Evolutionary conservation across 2,329 filamentous ascomycete species (phyloP).

Genomic region (Xylaria sp.): DNA sequence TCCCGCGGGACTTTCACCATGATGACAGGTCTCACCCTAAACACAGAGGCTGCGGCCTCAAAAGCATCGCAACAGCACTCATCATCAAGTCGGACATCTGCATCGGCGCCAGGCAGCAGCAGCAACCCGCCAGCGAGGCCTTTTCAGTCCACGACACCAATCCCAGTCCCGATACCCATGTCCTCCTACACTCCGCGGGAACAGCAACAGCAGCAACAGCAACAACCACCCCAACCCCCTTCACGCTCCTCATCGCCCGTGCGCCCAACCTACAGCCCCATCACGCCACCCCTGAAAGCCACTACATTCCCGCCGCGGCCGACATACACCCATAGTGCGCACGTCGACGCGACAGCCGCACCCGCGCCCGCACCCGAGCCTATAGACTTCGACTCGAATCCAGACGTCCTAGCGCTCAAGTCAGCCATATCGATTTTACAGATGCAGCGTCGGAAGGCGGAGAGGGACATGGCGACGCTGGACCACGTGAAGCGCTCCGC

Average conservation of each 20-base stretch:
- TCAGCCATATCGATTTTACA: slow-evolving; percentile 88
- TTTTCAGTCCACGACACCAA: slow-evolving; percentile 38
- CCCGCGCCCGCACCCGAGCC: slow-evolving; percentile 59
- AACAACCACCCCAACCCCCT: slow-evolving; percentile 17
- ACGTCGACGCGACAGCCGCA: slow-evolving; percentile 37
- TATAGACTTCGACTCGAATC: slow-evolving; percentile 73
- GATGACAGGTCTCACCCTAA: slow-evolving; percentile 49
- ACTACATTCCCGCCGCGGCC: slow-evolving; percentile 49
- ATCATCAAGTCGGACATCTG: slow-evolving; percentile 12
- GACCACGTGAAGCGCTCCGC: slow-evolving; percentile 77
- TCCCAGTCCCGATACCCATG: slow-evolving; percentile 37
- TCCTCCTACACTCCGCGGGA: slow-evolving; percentile 32
- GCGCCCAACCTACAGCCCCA: slow-evolving; percentile 65
- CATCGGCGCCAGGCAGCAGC: slow-evolving; percentile 15
- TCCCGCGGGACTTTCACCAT: slow-evolving; percentile 32
- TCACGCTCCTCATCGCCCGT: slow-evolving; percentile 57
- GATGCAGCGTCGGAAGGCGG: slow-evolving; percentile 82
- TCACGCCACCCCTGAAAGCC: slow-evolving; percentile 62
- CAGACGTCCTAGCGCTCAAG: slow-evolving; percentile 87
- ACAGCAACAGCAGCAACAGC: slow-evolving; percentile 5
- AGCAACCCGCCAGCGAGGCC: slow-evolving; percentile 17
- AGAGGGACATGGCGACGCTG: slow-evolving; percentile 78
- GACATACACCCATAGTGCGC: slow-evolving; percentile 44
- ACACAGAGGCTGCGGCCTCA: slow-evolving; percentile 42
- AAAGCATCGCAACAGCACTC: slow-evolving; percentile 21